Evolutionary conservation across 129 eudicot genomes (phyloP), one percentile per base, ranked within the genome.

Genomic region (Ambrosia artemisiifolia): DNA sequence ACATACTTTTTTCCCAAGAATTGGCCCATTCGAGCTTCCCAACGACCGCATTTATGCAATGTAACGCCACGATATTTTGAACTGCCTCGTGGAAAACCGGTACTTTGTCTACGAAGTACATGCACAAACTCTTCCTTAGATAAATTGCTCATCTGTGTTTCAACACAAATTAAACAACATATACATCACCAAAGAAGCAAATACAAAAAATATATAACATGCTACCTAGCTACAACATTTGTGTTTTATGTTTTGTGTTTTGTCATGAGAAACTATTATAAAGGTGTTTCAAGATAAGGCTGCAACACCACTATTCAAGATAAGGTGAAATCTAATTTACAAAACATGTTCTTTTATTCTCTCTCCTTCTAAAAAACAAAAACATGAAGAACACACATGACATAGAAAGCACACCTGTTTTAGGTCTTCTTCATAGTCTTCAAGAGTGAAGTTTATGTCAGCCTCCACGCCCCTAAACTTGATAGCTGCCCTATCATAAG

Each of bases 1-100:
- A 51, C 81, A 48, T 93, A 93, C 98, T 93, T 93, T 85, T 93
- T 93, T 75, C 96, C 98, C 54, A 89, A 84, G 78, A 93, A 89
- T 66, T 93, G 98, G 75, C 98, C 98, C 98, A 93, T 89, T 71
- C 98, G 86, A 70, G 98, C 95, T 77, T 90, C 96, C 96, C 96
- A 90, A 81, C 96, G 79, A 11, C 96, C 96, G 75, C 96, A 90
- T 90, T 90, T 90, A 76, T 90, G 96, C 83, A 90, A 83, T 56
- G 96, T 90, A 16, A 90, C 96, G 2, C 96, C 96, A 70, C 96
- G 83, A 68, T 90, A 90, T 83, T 87, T 90, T 14, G 96, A 90
- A 75, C 91, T 89, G 30, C 98, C 98, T 42, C 95, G 81, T 63
- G 98, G 96, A 70, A 89, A 93, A 4, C 98, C 96, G 62, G 88